Base-by-base conservation (phyloP, 2,329 filamentous ascomycete genomes). In the Trichophyton rubrum region DNA sequence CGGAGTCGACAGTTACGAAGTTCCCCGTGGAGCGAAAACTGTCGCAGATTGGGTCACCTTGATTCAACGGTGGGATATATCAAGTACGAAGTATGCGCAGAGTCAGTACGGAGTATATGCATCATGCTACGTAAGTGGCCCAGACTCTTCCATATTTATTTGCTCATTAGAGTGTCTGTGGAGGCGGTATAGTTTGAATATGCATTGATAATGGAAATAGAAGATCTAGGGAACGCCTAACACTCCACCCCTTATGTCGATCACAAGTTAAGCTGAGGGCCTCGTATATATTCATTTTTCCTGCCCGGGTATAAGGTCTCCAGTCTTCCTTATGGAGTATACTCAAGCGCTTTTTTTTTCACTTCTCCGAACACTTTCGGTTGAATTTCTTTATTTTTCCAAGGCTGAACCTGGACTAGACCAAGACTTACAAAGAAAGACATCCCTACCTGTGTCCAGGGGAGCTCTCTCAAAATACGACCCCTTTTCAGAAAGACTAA, bases 191-290 rank as follows among this genome's bases (percentile, higher is more conserved):
- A 55, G 51, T 33, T 55, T 35, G 51, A 9, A 27, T 17, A 55
- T 55, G 51, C 51, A 55, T 33, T 55, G 51, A 20, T 35, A 51
- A 13, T n/a, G 51, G 15, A 35, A 55, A 35, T 53, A 20, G 51
- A 55, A 55, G 30, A 33, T 55, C 51, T 1, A 55, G 27, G 45
- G 51, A 55, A 55, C 27, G 51, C 51, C 51, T 55, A 35, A 35
- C 45, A 35, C 27, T 55, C 51, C 51, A 55, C 51, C 51, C 51
- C 51, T 55, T 43, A n/a, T 55, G 51, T 30, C 51, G 51, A 55
- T 55, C 51, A 15, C 51, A 13, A 3, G 9, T 38, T 38, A 38
- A 7, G 27, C 2, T n/a, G 8, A 20, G n/a, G 30, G 20, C 13
- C 51, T 55, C 51, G 51, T 55, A 55, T 33, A 55, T 35, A 55